Conservation (phyloP, 257 asterid genomes). For the Nicotiana obtusifolia region DNA sequence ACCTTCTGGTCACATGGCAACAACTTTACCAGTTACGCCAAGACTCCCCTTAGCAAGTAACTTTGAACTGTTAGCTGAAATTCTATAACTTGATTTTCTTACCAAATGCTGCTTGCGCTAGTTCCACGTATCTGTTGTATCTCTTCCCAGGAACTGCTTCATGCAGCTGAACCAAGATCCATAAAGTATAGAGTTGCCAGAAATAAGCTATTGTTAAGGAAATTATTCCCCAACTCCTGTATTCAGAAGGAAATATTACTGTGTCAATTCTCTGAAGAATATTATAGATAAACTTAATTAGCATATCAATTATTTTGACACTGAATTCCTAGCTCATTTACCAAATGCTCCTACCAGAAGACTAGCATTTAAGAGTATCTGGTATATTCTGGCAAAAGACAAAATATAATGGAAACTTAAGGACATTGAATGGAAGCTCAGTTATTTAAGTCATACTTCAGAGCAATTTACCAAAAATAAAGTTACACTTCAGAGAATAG, state of each 20-base stretch:
- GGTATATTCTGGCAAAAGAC: too few relatives aligned
- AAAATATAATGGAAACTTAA: too few relatives aligned
- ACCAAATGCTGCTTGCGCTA: constrained; percentile 99
- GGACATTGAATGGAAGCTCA: neutral
- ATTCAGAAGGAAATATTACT: neutral
- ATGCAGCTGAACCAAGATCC: constrained; percentile 97
- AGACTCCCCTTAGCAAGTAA: too few relatives aligned
- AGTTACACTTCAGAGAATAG: neutral
- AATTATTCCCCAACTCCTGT: constrained; percentile 98
- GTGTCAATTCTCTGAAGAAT: neutral
- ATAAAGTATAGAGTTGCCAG: constrained; percentile 93
- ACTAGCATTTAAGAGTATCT: neutral
- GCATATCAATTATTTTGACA: neutral
- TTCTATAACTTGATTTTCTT: constrained; percentile 12
- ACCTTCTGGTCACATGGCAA: too few relatives aligned
- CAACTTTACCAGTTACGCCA: too few relatives aligned
- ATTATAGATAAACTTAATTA: neutral
- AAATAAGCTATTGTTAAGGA: constrained; percentile 71
- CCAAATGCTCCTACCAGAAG: neutral
- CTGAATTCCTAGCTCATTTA: neutral
- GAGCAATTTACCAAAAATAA: neutral
- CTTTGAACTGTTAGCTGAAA: neutral
- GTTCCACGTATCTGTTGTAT: constrained; percentile 94
- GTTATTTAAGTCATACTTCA: neutral
- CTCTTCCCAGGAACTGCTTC: constrained; percentile 99